These are phyloP conservation scores for Quercus mongolica DNA, from an alignment of 306 rosid genomes.

Conservation along the genomic window DNA sequence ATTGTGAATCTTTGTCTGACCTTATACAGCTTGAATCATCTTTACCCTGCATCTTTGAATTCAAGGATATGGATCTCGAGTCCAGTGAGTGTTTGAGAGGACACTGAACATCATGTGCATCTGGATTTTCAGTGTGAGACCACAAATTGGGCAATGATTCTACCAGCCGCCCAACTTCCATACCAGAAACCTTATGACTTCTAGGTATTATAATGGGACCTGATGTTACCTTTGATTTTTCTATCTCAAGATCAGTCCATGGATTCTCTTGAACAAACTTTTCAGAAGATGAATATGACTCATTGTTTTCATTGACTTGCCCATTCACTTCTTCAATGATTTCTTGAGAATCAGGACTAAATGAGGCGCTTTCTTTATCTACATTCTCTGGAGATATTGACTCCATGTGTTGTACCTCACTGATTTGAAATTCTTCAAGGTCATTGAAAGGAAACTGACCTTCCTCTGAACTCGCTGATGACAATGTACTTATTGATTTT, in stretches of 20 bases:
- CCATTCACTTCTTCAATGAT: constrained; percentile 27
- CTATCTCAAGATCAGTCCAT: constrained; percentile 20
- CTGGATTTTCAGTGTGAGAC: constrained; percentile 22
- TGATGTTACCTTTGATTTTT: constrained; percentile 29
- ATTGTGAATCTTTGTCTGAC: constrained; percentile 32
- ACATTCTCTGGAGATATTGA: constrained; percentile 28
- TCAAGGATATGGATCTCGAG: constrained; percentile 37
- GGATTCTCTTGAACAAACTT: constrained; percentile 16
- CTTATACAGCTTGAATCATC: constrained; percentile 34
- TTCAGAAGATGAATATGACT: constrained; percentile 25
- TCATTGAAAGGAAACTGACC: constrained; percentile 56
- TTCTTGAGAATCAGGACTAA: constrained; percentile 17
- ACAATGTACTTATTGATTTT: constrained; percentile 28
- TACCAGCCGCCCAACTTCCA: constrained; percentile 34
- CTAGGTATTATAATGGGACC: constrained; percentile 46
- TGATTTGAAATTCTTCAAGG: constrained; percentile 43
- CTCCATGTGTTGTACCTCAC: constrained; percentile 21
- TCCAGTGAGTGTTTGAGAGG: constrained; percentile 60
- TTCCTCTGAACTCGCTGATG: constrained; percentile 41
- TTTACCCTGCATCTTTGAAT: constrained; percentile 26
- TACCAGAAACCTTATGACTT: constrained; percentile 22
- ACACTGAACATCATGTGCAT: constrained; percentile 20
- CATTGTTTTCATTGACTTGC: constrained; percentile 12
- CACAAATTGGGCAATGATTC: constrained; percentile 68
- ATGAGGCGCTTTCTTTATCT: constrained; percentile 33